Evolutionary conservation across 73 alveolate species (phyloP), one percentile per base, ranked within the genome.

Genomic region (Paramecium caudatum): DNA sequence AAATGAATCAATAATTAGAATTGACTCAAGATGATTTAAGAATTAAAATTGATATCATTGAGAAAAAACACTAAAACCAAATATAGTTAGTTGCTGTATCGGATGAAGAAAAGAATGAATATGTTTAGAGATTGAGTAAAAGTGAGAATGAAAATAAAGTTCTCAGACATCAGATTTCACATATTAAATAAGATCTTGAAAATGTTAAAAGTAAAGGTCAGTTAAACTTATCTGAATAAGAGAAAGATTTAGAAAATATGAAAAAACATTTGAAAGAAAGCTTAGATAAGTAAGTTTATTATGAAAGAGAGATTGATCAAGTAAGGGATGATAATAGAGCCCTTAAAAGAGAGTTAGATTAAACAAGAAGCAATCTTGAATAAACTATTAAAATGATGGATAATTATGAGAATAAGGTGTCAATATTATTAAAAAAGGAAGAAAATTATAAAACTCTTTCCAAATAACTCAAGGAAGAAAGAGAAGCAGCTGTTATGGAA

Each of bases 361-460:
- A 74, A 19, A 41, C 68, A 19, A 74, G 21, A 45, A 74, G 69
- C n/a, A 74, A 74, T 74, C 43, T 74, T 8, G 88, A 74, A 74
- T 74, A 74, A 74, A 74, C 88, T 17, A 74, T 74, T 21, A 74
- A 74, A 41, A 74, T 74, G 88, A 74, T 74, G 88, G 88, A 74
- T 30, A 74, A 74, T 19, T 74, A 74, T 39, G 88, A 74, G 12
- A 74, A 43, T 23, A 74, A 74, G 43, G 55, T 74, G 0, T 37
- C 39, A 2, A 43, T 74, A 19, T 74, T 74, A 37, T 4, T 27
- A n/a, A 74, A 74, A 43, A 74, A 74, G 10, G 88, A 74, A 41
- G 88, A 74, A 45, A 74, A 74, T 74, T 41, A 74, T 45, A 74
- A 74, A 43, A 39, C 16, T 37, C 21, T 41, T 21, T 21, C 47